A percentile compares a stretch with the other conserved stretches of the same genome.
Conservation (phyloP, 345 rosid genomes). For the Lepidium africanum region DNA sequence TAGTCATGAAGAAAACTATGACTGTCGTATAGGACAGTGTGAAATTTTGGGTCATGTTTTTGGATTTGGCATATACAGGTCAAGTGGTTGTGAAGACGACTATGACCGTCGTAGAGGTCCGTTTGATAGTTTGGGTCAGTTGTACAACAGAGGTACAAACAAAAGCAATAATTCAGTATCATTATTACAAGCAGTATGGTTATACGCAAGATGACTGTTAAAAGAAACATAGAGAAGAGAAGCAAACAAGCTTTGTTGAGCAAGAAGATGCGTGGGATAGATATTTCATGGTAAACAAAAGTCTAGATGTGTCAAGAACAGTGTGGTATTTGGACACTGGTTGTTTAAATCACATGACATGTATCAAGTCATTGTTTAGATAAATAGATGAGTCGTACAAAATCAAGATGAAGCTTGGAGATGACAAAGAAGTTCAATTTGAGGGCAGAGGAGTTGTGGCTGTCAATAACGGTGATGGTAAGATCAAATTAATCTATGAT, state of each 20-base stretch:
- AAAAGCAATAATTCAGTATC: too few relatives aligned
- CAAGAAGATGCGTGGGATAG: background rate
- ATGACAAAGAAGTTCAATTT: background rate
- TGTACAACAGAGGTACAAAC: too few relatives aligned
- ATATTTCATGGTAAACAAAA: background rate
- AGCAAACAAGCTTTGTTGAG: background rate
- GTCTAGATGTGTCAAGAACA: background rate
- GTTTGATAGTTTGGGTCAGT: too few relatives aligned
- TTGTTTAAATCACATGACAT: background rate
- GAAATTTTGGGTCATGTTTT: too few relatives aligned
- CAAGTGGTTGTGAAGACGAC: too few relatives aligned
- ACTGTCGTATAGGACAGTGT: too few relatives aligned
- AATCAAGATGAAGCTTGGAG: background rate
- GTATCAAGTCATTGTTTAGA: background rate
- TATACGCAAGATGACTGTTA: too few relatives aligned
- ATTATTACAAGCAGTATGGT: too few relatives aligned
- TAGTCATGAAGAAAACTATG: background rate
- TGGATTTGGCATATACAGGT: too few relatives aligned
- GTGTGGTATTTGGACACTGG: background rate
- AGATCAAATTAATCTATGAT: too few relatives aligned
- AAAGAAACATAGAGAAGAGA: background rate
- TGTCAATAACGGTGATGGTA: background rate
- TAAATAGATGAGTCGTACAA: constrained; percentile 3
- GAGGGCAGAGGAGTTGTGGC: background rate
- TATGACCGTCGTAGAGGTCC: background rate